Base-by-base conservation (phyloP, 169 alveolate genomes). In the Cryptosporidium baileyi region DNA sequence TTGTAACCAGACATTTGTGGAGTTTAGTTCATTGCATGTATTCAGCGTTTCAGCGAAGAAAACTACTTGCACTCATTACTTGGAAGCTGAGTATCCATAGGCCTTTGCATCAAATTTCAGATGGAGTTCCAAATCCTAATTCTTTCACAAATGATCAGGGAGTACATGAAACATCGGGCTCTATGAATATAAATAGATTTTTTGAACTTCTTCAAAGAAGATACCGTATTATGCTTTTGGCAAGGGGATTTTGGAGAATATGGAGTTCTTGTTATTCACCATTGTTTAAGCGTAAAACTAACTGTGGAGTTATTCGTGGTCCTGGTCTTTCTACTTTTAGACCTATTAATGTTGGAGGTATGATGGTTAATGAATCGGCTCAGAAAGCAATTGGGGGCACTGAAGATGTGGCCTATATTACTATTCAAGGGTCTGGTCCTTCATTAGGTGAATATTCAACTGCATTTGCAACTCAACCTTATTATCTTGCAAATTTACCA, bases 201-300 rank as follows among this genome's bases (percentile, higher is more conserved):
- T 74, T 74, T 32, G 85, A 74, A 36, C 60, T 74, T 17, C 85
- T 74, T 54, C 85, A 74, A 40, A 51, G 85, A 32, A 51, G 85
- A 36, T 74, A 54, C 17, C 65, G 85, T 15, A 54, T 13, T 36
- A 57, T 74, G 85, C 60, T 74, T 19, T 17, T 74, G 3, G 67
- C 85, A 9, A 74, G 74, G 15, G 85, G 85, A 28, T 74, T 74
- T 74, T 74, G 85, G 85, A 74, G 85, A 51, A 74, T 74, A 52
- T 74, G 85, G 85, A 54, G 85, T 0, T 74, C 85, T n/a, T 74
- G 85, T 40, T 74, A 54, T 19, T 74, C 85, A 3, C 85, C 85
- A 32, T 26, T 74, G n/a, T 74, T 74, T 38, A 74, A 57, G 22
- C 67, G 85, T 11, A 74, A 74, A 34, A 38, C 38, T 13, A 74